phyloP scores from a whole-genome alignment of 306 rosid species.

The Acacia crassicarpa region DNA sequence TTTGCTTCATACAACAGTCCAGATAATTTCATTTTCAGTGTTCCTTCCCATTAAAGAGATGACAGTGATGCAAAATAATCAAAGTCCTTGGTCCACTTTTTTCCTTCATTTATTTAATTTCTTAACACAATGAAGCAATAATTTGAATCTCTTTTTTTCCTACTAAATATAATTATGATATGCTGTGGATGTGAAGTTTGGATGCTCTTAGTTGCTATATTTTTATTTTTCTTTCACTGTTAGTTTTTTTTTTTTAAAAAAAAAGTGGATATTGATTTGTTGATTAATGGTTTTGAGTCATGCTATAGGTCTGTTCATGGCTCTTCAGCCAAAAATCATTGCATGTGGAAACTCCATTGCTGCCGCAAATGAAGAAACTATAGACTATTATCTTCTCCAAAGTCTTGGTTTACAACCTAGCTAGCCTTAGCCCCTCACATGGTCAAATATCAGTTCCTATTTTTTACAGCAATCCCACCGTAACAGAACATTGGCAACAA shows the following conservation, averaged over 20 bases:
- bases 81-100: background rate
- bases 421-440: too few relatives aligned
- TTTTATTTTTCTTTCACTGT: background rate
- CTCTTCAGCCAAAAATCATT: conserved; percentile 93
- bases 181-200: too few relatives aligned
- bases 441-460: too few relatives aligned
- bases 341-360: conserved; percentile 98
- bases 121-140: background rate
- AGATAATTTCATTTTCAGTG: background rate
- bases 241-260: background rate
- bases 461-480: too few relatives aligned
- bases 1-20: background rate
- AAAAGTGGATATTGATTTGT: background rate
- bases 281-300: background rate
- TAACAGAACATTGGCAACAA: too few relatives aligned
- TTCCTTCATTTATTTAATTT: background rate
- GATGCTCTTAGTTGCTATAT: background rate
- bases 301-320: conserved; percentile 87
- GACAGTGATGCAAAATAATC: background rate
- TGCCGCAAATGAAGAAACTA: too few relatives aligned
- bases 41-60: background rate
- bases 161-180: too few relatives aligned
- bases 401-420: too few relatives aligned
- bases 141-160: background rate
- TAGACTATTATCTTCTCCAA: too few relatives aligned